Evolutionary conservation across 805 yeast species (phyloP), one percentile per base, ranked within the genome.

Genomic region (Candida stauntonica): DNA sequence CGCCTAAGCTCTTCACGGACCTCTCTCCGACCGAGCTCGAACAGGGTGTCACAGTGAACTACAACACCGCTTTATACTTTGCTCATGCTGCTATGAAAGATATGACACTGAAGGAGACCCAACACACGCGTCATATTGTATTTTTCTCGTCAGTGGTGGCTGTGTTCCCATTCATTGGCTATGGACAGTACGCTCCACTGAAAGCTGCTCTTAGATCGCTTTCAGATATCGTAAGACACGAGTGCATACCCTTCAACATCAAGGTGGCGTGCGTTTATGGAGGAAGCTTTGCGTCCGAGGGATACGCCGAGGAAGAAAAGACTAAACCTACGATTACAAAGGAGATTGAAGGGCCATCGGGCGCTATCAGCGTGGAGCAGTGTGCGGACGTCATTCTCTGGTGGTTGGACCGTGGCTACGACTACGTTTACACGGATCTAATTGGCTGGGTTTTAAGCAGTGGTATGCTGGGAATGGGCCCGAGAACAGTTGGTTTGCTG

Each of bases 281-380:
- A 0, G 99, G 99, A 0, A 88, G 87, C 56, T 88, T 91, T 61
- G 75, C 70, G 33, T 81, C 94, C 46, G 98, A 89, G 59, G 99
- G 99, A 0, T 93, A 61, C 54, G 73, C 64, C 3, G 78, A 79
- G 42, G 99, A 93, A 60, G 82, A 89, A 56, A 61, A 63, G 39
- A 82, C 94, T 3, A 93, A 93, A 58, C 98, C 99, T 0, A 73
- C 69, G 8, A 86, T 93, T 40, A 88, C 97, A 1, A 75, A 70
- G 47, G 62, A 62, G 23, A 86, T 93, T 24, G 99, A 93, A 60
- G 99, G 98, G 1, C 71, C 94, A 1, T 82, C 94, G 5, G 58
- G 54, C 5, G 78, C 96, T 1, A 80, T 86, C 7, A 52, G 79
- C 1, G 81, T 84, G 7, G 79, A 73, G 14, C 66, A 67, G 31